phyloP scores from a whole-genome alignment of 371 early-diverging fungal species.

The Conidiobolus coronatus region DNA sequence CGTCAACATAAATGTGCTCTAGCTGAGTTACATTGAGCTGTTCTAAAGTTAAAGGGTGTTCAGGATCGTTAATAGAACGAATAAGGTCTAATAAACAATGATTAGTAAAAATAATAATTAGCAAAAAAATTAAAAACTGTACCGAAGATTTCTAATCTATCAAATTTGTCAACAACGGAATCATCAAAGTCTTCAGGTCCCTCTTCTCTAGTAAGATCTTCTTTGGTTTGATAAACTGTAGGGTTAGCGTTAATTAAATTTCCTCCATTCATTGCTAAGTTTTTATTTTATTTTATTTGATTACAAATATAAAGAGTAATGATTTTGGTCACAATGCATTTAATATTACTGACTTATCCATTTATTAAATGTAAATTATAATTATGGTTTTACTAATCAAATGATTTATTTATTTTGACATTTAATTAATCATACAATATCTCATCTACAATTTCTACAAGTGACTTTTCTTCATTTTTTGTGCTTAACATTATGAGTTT shows the following conservation, averaged over 20 bases:
- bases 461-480: too few species aligned
- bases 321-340: too few species aligned
- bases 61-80: constrained; percentile 95
- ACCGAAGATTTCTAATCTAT: constrained; percentile 1
- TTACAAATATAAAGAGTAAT: too few species aligned
- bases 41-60: constrained; percentile 91
- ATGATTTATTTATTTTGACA: too few species aligned
- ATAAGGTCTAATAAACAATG: constrained; percentile 45
- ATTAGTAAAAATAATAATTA: background rate
- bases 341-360: too few species aligned
- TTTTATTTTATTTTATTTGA: too few species aligned
- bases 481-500: too few species aligned
- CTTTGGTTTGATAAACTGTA: background rate
- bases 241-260: constrained; percentile 3
- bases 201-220: background rate
- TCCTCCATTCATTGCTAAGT: background rate
- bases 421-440: too few species aligned
- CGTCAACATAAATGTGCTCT: constrained; percentile 61
- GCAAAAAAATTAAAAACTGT: background rate
- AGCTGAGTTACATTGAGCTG: constrained; percentile 80
- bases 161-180: background rate
- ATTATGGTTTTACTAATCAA: too few species aligned
- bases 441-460: too few species aligned
- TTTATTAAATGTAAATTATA: too few species aligned
- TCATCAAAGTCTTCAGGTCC: background rate